Evolutionary conservation across 768 basidiomycete species (phyloP), one percentile per base, ranked within the genome.

Genomic region (Lentinula sp.): DNA sequence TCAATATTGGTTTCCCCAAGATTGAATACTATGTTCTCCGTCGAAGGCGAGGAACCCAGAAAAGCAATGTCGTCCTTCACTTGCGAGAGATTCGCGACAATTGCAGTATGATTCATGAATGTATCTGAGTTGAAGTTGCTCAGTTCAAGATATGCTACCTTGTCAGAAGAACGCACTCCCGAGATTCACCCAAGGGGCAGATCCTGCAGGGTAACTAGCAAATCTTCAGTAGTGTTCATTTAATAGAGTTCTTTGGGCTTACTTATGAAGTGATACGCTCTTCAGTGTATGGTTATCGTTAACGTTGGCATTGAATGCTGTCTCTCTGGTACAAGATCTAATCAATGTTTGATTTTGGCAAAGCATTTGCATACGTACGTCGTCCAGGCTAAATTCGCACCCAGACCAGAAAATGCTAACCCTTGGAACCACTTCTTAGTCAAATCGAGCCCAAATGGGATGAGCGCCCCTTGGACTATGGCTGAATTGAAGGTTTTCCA

Each of bases 401-500:
- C 56, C 21, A 57, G 45, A 9, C 56, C 56, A 16, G 56, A 39
- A 45, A 57, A 57, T 28, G 42, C 56, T 21, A 57, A 45, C 21
- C 56, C 56, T 23, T 57, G 56, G 42, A 57, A 57, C 56, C 56
- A 57, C 18, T 46, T 57, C 43, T 57, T 42, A 11, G 23, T 57
- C 31, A 16, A 31, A 15, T 46, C 56, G 16, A 57, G 45, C 13
- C 56, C 56, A 18, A n/a, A 43, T 10, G 56, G 56, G 7, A 35
- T 16, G 13, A 57, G 31, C 5, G 28, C 56, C n/a, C 42, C 9
- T 48, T 57, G 42, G 1, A 10, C 10, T 10, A 57, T 43, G 4
- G 56, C 45, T 28, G 42, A n/a, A 32, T 42, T 57, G 37, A 57
- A 57, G 3, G 18, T 34, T 21, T 32, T 57, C 56, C 56, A 57